These are phyloP conservation scores for Fusarium chlamydosporum DNA, from an alignment of 2,329 filamentous ascomycete species.

Conservation along the genomic window DNA sequence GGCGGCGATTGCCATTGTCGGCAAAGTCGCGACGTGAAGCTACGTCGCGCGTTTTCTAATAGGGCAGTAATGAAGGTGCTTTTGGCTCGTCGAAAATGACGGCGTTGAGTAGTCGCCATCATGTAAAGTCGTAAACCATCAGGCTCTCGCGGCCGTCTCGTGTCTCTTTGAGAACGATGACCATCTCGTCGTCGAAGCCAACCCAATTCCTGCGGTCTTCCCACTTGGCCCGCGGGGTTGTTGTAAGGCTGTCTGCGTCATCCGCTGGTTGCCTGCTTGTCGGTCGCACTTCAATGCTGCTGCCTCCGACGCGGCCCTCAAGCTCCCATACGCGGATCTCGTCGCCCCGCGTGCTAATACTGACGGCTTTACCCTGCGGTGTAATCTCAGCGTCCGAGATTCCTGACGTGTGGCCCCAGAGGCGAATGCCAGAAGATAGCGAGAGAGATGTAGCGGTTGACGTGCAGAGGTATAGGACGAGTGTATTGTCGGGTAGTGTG, in stretches of 20 bases:
- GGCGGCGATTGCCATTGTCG: constrained; percentile 35
- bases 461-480: constrained; percentile 84
- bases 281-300: constrained; percentile 68
- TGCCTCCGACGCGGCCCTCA: constrained; percentile 74
- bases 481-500: constrained; percentile 87
- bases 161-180: constrained; percentile 85
- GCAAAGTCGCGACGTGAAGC: constrained; percentile 18
- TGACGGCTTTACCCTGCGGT: constrained; percentile 87
- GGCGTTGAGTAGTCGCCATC: constrained; percentile 29
- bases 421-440: constrained; percentile 79
- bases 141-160: constrained; percentile 77
- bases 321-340: constrained; percentile 91
- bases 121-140: constrained; percentile 90
- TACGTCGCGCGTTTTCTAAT: constrained; percentile 12
- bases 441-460: constrained; percentile 76
- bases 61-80: not conserved
- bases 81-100: constrained; percentile 15
- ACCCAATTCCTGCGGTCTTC: constrained; percentile 75
- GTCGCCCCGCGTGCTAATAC: constrained; percentile 84
- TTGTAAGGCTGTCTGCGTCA: constrained; percentile 36
- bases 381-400: constrained; percentile 90
- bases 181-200: constrained; percentile 91
- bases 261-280: constrained; percentile 48
- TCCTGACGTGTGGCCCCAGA: constrained; percentile 94
- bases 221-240: constrained; percentile 50